Evolutionary conservation across 768 basidiomycete genomes (phyloP).

Genomic region (Agaricus subrufescens): DNA sequence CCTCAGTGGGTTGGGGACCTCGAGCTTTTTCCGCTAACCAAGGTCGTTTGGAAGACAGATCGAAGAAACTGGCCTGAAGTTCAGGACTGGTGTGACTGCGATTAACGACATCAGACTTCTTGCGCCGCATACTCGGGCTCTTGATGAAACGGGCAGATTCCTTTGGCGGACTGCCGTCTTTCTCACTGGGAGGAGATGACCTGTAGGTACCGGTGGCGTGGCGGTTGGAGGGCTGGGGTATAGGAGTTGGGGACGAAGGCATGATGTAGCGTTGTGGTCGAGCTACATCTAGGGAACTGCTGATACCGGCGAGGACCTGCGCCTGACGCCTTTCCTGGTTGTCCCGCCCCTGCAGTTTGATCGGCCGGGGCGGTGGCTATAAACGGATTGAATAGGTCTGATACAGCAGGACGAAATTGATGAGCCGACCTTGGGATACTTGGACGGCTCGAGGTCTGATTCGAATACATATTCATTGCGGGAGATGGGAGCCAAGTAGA

Average conservation of each 20-base stretch:
- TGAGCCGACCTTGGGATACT: not conserved
- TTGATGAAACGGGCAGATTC: slow-evolving; percentile 23
- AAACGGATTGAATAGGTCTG: not conserved
- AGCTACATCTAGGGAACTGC: slow-evolving; percentile 4
- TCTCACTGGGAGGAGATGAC: slow-evolving; percentile 26
- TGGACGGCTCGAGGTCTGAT: slow-evolving; percentile 16
- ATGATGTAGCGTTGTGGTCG: slow-evolving; percentile 22
- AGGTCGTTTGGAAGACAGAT: slow-evolving; percentile 15
- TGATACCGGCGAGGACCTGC: not conserved
- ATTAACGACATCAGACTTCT: slow-evolving; percentile 31
- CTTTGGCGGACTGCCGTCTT: slow-evolving; percentile 14
- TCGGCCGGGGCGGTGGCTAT: slow-evolving; percentile 5
- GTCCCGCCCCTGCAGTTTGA: slow-evolving; percentile 4
- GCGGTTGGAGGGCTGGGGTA: slow-evolving; percentile 30
- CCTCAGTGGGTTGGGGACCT: slow-evolving; percentile 16
- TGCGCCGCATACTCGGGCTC: slow-evolving; percentile 28
- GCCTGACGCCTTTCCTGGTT: slow-evolving; percentile 3
- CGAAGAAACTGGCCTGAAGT: slow-evolving; percentile 18
- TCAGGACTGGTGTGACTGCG: slow-evolving; percentile 25
- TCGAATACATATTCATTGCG: slow-evolving; percentile 22
- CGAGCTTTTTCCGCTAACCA: slow-evolving; percentile 13
- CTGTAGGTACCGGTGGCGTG: slow-evolving; percentile 22
- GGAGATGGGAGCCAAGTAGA: slow-evolving; percentile 33
- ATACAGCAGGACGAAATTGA: not conserved
- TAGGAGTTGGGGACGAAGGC: slow-evolving; percentile 33